Evolutionary conservation across 2,329 filamentous ascomycete genomes (phyloP), one percentile per base, ranked within the genome.

Genomic region (Zymoseptoria tritici): DNA sequence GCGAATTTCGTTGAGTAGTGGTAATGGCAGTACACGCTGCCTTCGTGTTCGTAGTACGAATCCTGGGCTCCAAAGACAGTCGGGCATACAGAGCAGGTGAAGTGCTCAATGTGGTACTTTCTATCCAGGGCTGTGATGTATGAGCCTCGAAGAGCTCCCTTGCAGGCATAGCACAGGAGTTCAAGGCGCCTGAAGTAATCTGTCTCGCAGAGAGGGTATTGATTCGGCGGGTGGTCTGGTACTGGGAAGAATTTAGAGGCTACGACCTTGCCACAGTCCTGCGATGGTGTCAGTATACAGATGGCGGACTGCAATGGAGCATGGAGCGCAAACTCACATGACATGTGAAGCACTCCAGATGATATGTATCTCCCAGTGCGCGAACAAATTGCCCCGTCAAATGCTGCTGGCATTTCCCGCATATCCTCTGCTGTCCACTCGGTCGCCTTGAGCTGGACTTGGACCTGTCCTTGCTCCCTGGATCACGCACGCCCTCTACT

Each of bases 71-170:
- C 94, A 72, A 99, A 99, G n/a, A 97, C 89, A 1, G 94, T 97
- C 4, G 92, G 89, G 73, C 94, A 99, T 31, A 97, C 86, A 9
- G 92, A 97, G 77, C 94, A 99, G 46, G 94, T 99, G 72, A 99
- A 99, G 77, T 99, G 94, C 74, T 97, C 93, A 66, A 99, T 96
- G 76, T 97, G 94, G 75, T 99, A 99, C 78, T 99, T 99, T 70
- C 91, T 90, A 68, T 99, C 94, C 57, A 99, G 83, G 3, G 94
- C 94, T 16, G 94, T 99, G 71, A 99, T 99, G 77, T 99, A 99
- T 4, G 94, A 97, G 53, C 94, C 94, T 63, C 94, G 88, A 20
- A 99, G 83, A 54, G 94, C 94, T 60, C 91, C 91, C 65, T 91
- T 91, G 73, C 94, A 99, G 64, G 94, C 87, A 74, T 89, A 89